These are phyloP conservation scores for Gaeumannomyces tritici DNA, from an alignment of 2,329 filamentous ascomycete genomes.

Conservation along the genomic window DNA sequence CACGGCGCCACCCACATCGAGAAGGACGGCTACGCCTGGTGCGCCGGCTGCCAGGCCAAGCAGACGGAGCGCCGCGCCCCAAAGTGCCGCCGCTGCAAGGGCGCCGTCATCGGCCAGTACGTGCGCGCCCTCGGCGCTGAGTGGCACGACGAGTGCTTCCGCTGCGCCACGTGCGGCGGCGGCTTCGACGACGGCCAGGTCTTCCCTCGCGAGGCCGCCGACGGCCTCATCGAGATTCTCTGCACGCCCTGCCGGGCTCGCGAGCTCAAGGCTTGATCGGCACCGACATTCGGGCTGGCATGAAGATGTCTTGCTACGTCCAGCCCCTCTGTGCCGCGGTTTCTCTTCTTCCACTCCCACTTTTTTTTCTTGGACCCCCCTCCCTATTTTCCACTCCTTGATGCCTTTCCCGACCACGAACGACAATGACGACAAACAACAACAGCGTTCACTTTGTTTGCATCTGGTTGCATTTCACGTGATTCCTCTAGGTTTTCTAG, in stretches of 20 bases:
- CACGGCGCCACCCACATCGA: constrained; percentile 66
- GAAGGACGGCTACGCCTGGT: constrained; percentile 97
- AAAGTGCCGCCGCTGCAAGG: constrained; percentile 78
- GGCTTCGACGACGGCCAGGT: constrained; percentile 57
- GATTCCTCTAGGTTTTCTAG: neutral
- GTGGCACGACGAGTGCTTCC: constrained; percentile 91
- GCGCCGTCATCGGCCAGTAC: constrained; percentile 80
- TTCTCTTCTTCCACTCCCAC: neutral
- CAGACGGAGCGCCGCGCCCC: constrained; percentile 80
- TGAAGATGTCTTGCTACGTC: neutral
- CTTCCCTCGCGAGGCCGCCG: constrained; percentile 44
- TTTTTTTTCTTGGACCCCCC: neutral
- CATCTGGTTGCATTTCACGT: neutral
- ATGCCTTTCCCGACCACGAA: neutral
- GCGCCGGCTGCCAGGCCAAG: constrained; percentile 83
- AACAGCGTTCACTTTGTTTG: neutral
- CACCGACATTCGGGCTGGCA: too few species aligned
- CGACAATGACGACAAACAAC: neutral
- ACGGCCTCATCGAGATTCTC: constrained; percentile 40
- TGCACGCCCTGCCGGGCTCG: constrained; percentile 52
- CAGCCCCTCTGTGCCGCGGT: neutral
- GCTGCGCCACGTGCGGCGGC: constrained; percentile 55
- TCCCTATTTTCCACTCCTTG: neutral
- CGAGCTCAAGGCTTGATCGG: constrained; percentile 43
- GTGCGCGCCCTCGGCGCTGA: constrained; percentile 81